Evolutionary conservation across 2,329 filamentous ascomycete genomes (phyloP).

Genomic region (Sporothrix inflata): DNA sequence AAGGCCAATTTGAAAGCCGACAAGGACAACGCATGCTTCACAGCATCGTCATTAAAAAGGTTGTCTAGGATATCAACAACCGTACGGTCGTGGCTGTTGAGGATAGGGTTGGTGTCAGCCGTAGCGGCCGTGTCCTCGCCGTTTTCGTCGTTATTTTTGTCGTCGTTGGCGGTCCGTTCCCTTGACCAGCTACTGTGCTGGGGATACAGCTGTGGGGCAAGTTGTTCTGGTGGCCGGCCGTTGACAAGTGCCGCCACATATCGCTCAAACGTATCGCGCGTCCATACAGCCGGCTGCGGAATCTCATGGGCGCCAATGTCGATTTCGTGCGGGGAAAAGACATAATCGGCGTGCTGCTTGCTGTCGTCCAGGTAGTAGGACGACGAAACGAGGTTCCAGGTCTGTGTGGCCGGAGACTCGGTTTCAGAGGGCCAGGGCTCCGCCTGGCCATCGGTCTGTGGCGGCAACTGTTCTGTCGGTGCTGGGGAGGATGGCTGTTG

Average conservation of each 20-base stretch:
- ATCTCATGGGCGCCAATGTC: constrained; percentile 45
- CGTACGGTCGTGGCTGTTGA: constrained; percentile 41
- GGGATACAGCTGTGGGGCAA: constrained; percentile 44
- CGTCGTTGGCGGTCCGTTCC: neutral
- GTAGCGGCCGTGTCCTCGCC: constrained; percentile 27
- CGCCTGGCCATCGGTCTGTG: too few species aligned
- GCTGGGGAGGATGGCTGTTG: neutral
- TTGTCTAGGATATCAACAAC: constrained; percentile 46
- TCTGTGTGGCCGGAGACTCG: neutral
- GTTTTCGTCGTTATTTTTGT: neutral
- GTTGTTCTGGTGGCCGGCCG: constrained; percentile 42
- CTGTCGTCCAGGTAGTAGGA: constrained; percentile 25
- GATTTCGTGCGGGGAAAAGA: constrained; percentile 32
- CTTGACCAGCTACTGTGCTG: constrained; percentile 25
- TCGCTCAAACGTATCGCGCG: constrained; percentile 45
- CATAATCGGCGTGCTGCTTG: constrained; percentile 21
- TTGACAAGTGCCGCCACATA: constrained; percentile 50
- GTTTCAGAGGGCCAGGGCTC: too few species aligned
- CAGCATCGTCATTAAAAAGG: constrained; percentile 45
- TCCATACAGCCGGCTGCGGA: constrained; percentile 48
- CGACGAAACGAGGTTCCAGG: constrained; percentile 30
- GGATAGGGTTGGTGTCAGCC: neutral
- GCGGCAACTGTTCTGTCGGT: neutral
- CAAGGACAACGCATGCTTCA: constrained; percentile 44
- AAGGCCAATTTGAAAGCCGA: constrained; percentile 51